Evolutionary conservation across 345 rosid genomes (phyloP).

Genomic region (Psidium friedrichsthalianum): DNA sequence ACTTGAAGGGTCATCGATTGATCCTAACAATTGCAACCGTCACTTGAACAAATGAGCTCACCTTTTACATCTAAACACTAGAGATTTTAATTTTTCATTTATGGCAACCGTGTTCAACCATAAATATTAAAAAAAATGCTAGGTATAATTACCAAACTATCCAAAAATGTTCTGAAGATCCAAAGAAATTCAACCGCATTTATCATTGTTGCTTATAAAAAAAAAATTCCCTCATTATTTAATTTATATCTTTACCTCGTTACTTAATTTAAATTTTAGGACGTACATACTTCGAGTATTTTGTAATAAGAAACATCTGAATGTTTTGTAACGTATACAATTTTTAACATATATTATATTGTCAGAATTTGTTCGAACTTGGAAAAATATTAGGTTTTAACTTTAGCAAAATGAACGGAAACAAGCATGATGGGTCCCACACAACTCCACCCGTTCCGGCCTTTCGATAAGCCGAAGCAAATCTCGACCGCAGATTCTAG

Average conservation of each 20-base stretch:
- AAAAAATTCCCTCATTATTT: neutral
- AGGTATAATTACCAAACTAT: neutral
- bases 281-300: too few relatives aligned
- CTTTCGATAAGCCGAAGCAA: neutral
- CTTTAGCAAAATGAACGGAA: too few relatives aligned
- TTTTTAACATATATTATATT: neutral
- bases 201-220: neutral
- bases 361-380: neutral
- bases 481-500: neutral
- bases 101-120: neutral
- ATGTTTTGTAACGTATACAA: too few relatives aligned
- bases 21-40: too few relatives aligned
- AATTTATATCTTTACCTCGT: neutral
- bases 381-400: neutral
- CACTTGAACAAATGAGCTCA: neutral
- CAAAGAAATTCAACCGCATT: neutral
- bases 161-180: too few relatives aligned
- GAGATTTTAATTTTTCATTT: neutral
- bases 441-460: fast-evolving
- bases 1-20: neutral
- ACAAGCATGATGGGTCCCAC: neutral
- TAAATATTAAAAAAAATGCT: neutral
- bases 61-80: neutral
- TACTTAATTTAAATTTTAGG: too few relatives aligned
- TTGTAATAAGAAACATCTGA: too few relatives aligned